Evolutionary conservation across 192 early-diverging fungal genomes (phyloP), one percentile per base, ranked within the genome.

Genomic region (Thoreauomyces humboldtii): DNA sequence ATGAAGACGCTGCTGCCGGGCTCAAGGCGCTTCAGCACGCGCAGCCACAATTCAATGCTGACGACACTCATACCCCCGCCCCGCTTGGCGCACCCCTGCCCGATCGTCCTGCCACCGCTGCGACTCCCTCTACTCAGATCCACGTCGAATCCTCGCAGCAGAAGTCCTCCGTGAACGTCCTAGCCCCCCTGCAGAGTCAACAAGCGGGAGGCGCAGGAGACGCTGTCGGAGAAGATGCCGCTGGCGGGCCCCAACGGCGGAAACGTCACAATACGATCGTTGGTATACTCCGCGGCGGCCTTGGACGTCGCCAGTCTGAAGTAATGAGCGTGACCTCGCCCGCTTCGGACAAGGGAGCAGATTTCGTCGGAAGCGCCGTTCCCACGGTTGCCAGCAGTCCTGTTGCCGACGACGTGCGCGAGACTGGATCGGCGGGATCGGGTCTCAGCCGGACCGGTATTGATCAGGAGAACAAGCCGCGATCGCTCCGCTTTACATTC

Each of bases 401-500:
- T 11, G 61, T 4, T 22, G 45, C 25, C 62, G 69, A 64, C 29
- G 19, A 15, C 19, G n/a, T 38, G 2, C 52, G 47, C 19, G 11
- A 35, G 24, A 59, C 42, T 11, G 55, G 44, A 17, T 37, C 54
- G 4, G 24, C 22, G 4, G 61, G 44, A 19, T 37, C 68, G 22
- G 31, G 41, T 12, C 31, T 45, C 9, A 53, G 37, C 14, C 3
- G 19, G 27, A 46, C n/a, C 44, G 44, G 44, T n/a, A n/a, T n/a
- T n/a, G 58, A 34, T 15, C 73, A 78, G 27, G 77, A 81, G 50
- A 79, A 79, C 66, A 81, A 79, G 52, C 84, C 84, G 28, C 73
- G 84, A 12, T 86, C 84, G 25, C 71, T 86, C 25, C 59, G 84
- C 38, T 86, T 86, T 65, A 86, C 84, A 6, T 86, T 86, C 74